Percentiles rank a stretch among this genome's conserved stretches.
Conservation (phyloP, 2,329 filamentous ascomycete genomes). For the Paracorniculantispora psalliotae region DNA sequence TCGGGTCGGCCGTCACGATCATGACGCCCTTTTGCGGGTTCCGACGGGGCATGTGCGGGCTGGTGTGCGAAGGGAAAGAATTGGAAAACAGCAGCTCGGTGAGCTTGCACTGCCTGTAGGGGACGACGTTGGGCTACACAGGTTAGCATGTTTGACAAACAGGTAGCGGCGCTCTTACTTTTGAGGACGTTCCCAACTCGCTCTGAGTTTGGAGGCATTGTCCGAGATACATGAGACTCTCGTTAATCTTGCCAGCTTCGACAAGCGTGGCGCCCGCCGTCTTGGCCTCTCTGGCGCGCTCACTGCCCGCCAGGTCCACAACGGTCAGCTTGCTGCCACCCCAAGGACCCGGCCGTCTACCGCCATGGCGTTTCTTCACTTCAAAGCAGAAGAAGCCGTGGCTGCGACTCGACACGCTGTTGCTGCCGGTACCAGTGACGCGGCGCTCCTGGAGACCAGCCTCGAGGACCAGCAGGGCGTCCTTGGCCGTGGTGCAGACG, state of each 20-base stretch:
- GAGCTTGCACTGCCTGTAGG: conserved; percentile 79
- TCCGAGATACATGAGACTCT: conserved; percentile 95
- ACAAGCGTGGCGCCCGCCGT: conserved; percentile 88
- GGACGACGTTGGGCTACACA: conserved; percentile 63
- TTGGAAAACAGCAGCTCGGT: conserved; percentile 86
- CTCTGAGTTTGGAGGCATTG: conserved; percentile 96
- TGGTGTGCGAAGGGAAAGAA: conserved; percentile 63
- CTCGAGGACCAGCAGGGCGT: conserved; percentile 86
- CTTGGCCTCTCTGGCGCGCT: conserved; percentile 88
- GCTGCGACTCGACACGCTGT: conserved; percentile 85
- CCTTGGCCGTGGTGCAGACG: conserved; percentile 73
- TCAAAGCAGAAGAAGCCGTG: conserved; percentile 97
- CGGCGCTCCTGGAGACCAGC: conserved; percentile 81
- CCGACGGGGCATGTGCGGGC: conserved; percentile 40
- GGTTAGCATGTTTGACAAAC: conserved; percentile 14
- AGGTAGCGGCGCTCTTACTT: conserved; percentile 46
- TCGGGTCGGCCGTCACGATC: conserved; percentile 91
- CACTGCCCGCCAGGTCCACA: conserved; percentile 89
- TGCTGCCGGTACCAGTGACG: conserved; percentile 87
- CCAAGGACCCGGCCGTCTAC: conserved; percentile 55
- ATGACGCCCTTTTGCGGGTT: conserved; percentile 86
- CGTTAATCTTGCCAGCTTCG: conserved; percentile 97
- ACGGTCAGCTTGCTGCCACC: conserved; percentile 75
- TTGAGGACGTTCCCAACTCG: conserved; percentile 66
- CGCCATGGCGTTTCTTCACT: conserved; percentile 69